Percentiles rank a stretch among this genome's conserved stretches.
Evolutionary conservation across 352 stramenopile genomes (phyloP).

Genomic region (Phytophthora rubi): DNA sequence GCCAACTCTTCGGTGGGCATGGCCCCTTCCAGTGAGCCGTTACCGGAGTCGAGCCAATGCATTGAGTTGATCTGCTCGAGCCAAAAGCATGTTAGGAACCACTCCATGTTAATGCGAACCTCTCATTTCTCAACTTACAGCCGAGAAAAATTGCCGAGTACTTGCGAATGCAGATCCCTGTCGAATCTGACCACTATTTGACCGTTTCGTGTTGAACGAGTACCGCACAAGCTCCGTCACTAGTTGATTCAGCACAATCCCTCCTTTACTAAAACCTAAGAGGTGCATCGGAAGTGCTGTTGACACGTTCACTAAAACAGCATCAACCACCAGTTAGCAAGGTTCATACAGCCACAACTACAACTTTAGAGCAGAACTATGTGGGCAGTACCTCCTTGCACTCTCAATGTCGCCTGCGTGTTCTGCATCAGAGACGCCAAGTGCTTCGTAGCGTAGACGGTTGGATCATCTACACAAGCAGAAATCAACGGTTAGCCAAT

Average conservation of each 20-base stretch:
- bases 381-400: constrained; percentile 34
- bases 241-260: constrained; percentile 74
- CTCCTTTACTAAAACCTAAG: constrained; percentile 75
- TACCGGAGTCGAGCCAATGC: constrained; percentile 71
- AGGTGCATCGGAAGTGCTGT: constrained; percentile 63
- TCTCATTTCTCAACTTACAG: constrained; percentile 21
- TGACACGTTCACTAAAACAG: constrained; percentile 43
- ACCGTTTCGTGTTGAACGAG: constrained; percentile 48
- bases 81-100: neutral
- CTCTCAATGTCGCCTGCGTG: constrained; percentile 27
- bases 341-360: no score
- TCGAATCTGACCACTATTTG: constrained; percentile 34
- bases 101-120: neutral
- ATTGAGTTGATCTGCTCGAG: constrained; percentile 55
- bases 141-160: constrained; percentile 47
- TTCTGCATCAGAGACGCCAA: constrained; percentile 52
- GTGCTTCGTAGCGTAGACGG: constrained; percentile 44
- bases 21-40: constrained; percentile 51
- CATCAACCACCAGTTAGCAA: neutral
- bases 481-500: neutral
- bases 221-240: constrained; percentile 61
- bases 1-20: constrained; percentile 46
- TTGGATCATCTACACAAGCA: constrained; percentile 39
- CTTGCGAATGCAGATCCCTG: constrained; percentile 42
- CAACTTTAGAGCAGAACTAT: neutral